Percentiles rank a stretch among this genome's conserved stretches.
These are phyloP conservation scores for Populus hybrid DNA, from an alignment of 441 rosid genomes.

Conservation along the genomic window DNA sequence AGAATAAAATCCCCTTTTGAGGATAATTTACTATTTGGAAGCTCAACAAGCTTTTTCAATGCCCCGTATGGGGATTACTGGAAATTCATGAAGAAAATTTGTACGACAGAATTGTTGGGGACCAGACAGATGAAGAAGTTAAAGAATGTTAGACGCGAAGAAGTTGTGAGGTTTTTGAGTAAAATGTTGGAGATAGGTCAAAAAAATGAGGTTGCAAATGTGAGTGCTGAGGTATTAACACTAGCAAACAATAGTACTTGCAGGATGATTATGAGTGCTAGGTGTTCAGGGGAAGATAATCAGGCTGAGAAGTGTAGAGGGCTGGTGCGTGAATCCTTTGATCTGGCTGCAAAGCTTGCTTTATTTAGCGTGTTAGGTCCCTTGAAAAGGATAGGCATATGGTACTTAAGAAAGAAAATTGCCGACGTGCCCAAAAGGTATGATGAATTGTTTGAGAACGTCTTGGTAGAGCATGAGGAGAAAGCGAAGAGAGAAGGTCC, in stretches of 20 bases:
- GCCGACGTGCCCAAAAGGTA: conserved; percentile 24
- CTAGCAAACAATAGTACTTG: conserved; percentile 31
- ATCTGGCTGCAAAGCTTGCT: conserved; percentile 9
- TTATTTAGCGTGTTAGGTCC: conserved; percentile 21
- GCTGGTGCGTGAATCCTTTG: conserved; percentile 14
- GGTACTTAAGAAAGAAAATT: conserved; percentile 28
- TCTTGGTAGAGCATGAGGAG: conserved; percentile 41
- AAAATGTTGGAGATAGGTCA: conserved; percentile 18
- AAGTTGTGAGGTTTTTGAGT: conserved; percentile 21
- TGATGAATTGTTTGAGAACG: conserved; percentile 37
- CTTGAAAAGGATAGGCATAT: conserved; percentile 23
- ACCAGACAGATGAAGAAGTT: conserved; percentile 29
- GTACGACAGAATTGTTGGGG: conserved; percentile 33
- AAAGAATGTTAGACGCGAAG: conserved; percentile 27
- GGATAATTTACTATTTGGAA: conserved; percentile 27
- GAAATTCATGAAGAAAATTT: conserved; percentile 48
- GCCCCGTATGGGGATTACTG: conserved; percentile 48
- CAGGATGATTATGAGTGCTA: conserved; percentile 33
- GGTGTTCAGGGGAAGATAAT: conserved; percentile 33
- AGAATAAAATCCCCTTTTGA: conserved; percentile 16
- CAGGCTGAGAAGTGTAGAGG: conserved; percentile 35
- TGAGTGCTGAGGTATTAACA: conserved; percentile 36
- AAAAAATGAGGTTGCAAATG: conserved; percentile 23
- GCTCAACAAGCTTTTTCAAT: conserved; percentile 26
- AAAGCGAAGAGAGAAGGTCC: conserved; percentile 16